Percentiles rank a stretch among this genome's conserved stretches.
These are phyloP conservation scores for Xylogone sp. DNA, from an alignment of 2,329 filamentous ascomycete species.

Conservation along the genomic window DNA sequence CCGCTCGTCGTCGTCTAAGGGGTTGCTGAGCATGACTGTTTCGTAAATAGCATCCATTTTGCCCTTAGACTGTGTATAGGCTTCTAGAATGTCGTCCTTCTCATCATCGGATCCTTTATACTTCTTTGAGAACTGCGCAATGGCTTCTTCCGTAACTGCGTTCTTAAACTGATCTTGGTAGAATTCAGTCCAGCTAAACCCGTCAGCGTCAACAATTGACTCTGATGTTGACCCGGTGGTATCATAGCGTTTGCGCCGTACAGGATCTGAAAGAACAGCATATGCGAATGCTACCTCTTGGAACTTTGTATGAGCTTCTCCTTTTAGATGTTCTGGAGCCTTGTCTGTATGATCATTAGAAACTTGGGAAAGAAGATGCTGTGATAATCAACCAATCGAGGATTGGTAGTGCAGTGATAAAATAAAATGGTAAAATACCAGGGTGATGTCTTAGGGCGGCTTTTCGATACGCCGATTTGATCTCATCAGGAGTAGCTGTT, in stretches of 20 bases:
- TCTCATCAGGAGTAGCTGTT: constrained; percentile 68
- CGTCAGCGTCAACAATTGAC: constrained; percentile 69
- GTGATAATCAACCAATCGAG: too few species aligned
- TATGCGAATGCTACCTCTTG: constrained; percentile 93
- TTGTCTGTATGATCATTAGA: too few species aligned
- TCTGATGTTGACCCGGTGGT: constrained; percentile 85
- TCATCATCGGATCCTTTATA: constrained; percentile 91
- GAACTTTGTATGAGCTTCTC: constrained; percentile 74
- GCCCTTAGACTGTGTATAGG: constrained; percentile 71
- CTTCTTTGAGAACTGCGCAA: constrained; percentile 68
- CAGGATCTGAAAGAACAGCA: constrained; percentile 81
- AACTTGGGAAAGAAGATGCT: too few species aligned
- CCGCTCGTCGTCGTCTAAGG: constrained; percentile 78
- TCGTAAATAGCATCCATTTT: constrained; percentile 76
- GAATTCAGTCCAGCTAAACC: constrained; percentile 86
- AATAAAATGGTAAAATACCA: constrained; percentile 45
- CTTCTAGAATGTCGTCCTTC: constrained; percentile 68
- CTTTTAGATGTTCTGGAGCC: constrained; percentile 62
- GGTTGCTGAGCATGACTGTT: constrained; percentile 80
- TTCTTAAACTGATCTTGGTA: constrained; percentile 82
- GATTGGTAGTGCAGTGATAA: too few species aligned
- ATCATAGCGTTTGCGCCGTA: constrained; percentile 82
- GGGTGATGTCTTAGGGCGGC: constrained; percentile 84
- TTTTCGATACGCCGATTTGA: constrained; percentile 91
- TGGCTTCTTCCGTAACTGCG: constrained; percentile 68